phyloP scores from a whole-genome alignment of 2,329 filamentous ascomycete genomes.

The Penicillium aurantiogriseum region DNA sequence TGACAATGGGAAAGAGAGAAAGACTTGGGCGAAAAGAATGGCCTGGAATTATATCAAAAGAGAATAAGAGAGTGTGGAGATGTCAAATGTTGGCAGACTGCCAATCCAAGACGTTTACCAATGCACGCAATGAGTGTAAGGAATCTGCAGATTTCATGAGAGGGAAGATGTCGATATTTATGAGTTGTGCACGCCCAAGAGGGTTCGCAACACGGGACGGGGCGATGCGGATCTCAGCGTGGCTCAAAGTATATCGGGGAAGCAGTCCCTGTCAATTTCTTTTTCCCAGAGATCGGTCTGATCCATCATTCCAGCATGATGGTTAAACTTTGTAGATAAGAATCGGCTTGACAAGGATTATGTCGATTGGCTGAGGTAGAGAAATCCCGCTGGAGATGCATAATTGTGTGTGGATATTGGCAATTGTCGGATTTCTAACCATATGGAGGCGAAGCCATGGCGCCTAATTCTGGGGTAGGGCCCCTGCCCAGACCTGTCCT shows the following conservation, averaged over 20 bases:
- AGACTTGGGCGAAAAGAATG: background rate
- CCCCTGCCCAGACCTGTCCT: slow-evolving; percentile 1
- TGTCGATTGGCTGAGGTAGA: slow-evolving; percentile 1
- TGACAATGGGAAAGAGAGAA: slow-evolving; percentile 13
- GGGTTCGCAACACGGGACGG: slow-evolving; percentile 15
- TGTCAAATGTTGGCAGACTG: slow-evolving; percentile 9
- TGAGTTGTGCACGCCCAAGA: slow-evolving; percentile 5
- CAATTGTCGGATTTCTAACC: background rate
- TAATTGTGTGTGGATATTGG: background rate
- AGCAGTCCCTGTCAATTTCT: slow-evolving; percentile 13
- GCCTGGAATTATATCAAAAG: background rate
- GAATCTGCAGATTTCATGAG: background rate
- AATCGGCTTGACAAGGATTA: background rate
- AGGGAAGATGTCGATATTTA: slow-evolving; percentile 18
- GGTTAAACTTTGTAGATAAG: slow-evolving; percentile 17
- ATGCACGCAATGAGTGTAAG: slow-evolving; percentile 7
- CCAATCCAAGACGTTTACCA: slow-evolving; percentile 10
- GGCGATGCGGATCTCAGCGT: slow-evolving; percentile 15
- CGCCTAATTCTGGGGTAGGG: slow-evolving; percentile 5
- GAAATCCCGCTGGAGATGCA: background rate
- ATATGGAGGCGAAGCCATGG: background rate
- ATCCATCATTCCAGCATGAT: slow-evolving; percentile 19
- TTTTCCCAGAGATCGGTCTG: slow-evolving; percentile 14
- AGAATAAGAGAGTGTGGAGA: background rate
- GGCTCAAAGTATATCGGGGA: slow-evolving; percentile 19